Conservation (phyloP, 148 eudicot genomes). For the Salicornia ramosissima region DNA sequence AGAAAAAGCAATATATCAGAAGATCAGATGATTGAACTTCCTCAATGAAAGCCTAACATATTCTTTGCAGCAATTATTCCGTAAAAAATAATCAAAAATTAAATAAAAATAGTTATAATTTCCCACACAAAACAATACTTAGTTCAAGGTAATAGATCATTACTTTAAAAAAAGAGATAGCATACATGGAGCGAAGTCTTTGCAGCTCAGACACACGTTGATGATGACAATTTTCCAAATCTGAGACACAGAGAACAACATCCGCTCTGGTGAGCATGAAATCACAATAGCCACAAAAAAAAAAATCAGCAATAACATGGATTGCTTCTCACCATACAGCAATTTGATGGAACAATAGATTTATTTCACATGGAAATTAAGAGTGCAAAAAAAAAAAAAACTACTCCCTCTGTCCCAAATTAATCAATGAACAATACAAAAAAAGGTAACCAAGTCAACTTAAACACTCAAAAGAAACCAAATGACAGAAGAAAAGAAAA, state of each 20-base stretch:
- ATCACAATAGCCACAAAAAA: neutral
- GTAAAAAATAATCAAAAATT: neutral
- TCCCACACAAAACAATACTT: neutral
- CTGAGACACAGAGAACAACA: constrained; percentile 22
- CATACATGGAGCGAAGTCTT: constrained; percentile 96
- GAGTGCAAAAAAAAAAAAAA: too few species aligned
- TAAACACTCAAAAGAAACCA: too few species aligned
- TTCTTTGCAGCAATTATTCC: neutral
- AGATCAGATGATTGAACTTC: neutral
- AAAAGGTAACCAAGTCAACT: too few species aligned
- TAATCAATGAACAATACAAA: too few species aligned
- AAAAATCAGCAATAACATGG: neutral
- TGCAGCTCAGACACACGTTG: constrained; percentile 96
- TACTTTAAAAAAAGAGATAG: neutral
- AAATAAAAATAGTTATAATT: neutral
- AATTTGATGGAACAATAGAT: neutral
- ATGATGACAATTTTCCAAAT: constrained; percentile 58
- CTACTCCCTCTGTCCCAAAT: too few species aligned
- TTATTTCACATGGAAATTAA: neutral
- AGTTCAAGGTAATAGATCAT: neutral
- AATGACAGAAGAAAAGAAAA: too few species aligned
- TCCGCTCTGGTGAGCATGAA: neutral
- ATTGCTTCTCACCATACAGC: neutral
- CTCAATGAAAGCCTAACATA: neutral
- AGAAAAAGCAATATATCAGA: neutral